Base-by-base conservation (phyloP, 257 asterid species). In the Paraleonurus japonicus region DNA sequence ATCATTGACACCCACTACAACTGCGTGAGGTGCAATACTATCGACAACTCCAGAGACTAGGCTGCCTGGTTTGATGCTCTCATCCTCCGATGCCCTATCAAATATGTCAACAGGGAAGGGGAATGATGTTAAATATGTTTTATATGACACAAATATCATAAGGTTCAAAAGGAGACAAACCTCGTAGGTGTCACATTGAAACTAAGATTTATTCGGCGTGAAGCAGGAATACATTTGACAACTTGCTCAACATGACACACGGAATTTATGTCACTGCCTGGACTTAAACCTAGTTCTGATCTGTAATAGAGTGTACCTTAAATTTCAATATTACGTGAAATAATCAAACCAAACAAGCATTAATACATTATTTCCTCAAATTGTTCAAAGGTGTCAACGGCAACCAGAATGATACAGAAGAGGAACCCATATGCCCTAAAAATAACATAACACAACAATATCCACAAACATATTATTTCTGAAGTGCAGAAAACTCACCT, bases 181-280 rank as follows among this genome's bases (percentile, higher is more conserved):
- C 98, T 95, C 73, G 78, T 50, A 11, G 92, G 85, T 65, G 84
- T 84, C 78, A 85, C 79, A 63, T 83, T 85, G 81, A 95, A 95
- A 79, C 98, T 95, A 75, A 95, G 95, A 83, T 68, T 80, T 71
- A 95, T 89, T 71, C 96, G 74, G 75, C 76, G 88, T 30, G 95
- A 81, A 45, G 87, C 82, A 66, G 95, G 92, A 35, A 71, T 71
- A 65, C 88, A 86, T 61, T 87, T 88, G 58, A 87, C 85, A 76
- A 92, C 99, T 89, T 95, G 99, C 65, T 95, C 99, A 60, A 95
- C 92, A 83, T 92, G 95, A 82, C 88, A 92, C 85, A 83, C 75
- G 64, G 94, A 92, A 79, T 78, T 77, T 78, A 89, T 85, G 71
- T 89, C 97, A 85, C 75, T 69, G 55, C 88, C 96, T 7, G 95